phyloP scores from a whole-genome alignment of 2,329 filamentous ascomycete species.

The Monilinia vaccinii-corymbosi region DNA sequence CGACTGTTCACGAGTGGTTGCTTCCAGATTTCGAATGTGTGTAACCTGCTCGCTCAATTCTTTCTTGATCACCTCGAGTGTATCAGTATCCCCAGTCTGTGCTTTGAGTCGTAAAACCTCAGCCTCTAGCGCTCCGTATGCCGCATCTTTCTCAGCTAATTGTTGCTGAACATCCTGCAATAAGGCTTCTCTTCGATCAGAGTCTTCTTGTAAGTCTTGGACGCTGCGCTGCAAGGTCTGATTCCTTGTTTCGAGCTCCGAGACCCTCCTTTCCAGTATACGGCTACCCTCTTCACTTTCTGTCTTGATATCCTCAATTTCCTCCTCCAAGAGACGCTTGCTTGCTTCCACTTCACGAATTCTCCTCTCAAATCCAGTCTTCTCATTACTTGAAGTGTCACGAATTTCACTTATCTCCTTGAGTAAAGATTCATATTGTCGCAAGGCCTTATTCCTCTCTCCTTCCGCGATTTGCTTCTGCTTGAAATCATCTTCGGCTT shows the following conservation, averaged over 20 bases:
- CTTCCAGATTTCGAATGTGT: slow-evolving; percentile 81
- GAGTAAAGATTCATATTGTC: slow-evolving; percentile 41
- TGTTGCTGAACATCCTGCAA: slow-evolving; percentile 28
- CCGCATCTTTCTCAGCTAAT: slow-evolving; percentile 57
- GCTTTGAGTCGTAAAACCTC: slow-evolving; percentile 79
- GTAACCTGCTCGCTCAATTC: slow-evolving; percentile 85
- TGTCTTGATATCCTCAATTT: slow-evolving; percentile 61
- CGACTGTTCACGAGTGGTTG: slow-evolving; percentile 68
- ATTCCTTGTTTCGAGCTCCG: slow-evolving; percentile 53
- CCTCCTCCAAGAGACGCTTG: slow-evolving; percentile 65
- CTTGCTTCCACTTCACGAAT: slow-evolving; percentile 65
- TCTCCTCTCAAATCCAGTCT: slow-evolving; percentile 57
- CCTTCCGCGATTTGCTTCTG: slow-evolving; percentile 50
- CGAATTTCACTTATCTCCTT: slow-evolving; percentile 45
- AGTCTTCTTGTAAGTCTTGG: slow-evolving; percentile 39
- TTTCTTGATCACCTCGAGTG: slow-evolving; percentile 72
- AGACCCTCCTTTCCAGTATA: slow-evolving; percentile 48
- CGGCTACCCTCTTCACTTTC: slow-evolving; percentile 63
- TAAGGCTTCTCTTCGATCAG: slow-evolving; percentile 28
- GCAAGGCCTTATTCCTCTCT: slow-evolving; percentile 40
- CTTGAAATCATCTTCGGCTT: slow-evolving; percentile 80
- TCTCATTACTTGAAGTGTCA: slow-evolving; percentile 43
- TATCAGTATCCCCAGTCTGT: slow-evolving; percentile 78
- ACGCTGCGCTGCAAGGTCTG: slow-evolving; percentile 47
- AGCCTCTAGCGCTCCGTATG: slow-evolving; percentile 68